Base-by-base conservation (phyloP, 2,329 filamentous ascomycete genomes). In the Hypomyces perniciosus region DNA sequence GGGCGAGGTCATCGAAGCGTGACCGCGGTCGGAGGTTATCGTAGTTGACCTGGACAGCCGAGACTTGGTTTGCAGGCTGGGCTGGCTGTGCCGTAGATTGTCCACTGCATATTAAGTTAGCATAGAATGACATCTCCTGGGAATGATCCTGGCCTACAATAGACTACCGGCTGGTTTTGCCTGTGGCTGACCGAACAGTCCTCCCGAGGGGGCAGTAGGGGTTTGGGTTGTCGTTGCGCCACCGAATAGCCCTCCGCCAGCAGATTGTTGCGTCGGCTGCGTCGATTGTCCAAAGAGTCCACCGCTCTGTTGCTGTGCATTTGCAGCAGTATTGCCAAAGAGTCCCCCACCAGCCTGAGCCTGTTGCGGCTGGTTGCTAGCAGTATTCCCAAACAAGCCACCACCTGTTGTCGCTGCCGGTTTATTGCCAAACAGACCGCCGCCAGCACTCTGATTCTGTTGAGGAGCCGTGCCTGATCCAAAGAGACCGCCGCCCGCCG, bases 1-100 rank as follows among this genome's bases (percentile, higher is more conserved):
- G 86, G 54, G 88, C 83, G 29, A 96, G 84, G 67, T 96, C 92
- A 64, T 90, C 89, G 73, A 93, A 96, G 55, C 93, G 88, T 4
- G 90, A 96, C 0, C 91, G 95, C 12, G 87, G 86, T 47, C 90
- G 83, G 54, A 97, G 75, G 63, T 88, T 88, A 59, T 81, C 81
- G 47, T 88, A 71, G 67, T 93, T 88, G 61, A 95, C 87, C 61
- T 87, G 85, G 13, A 90, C 86, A 13, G 86, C 88, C 1, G 85
- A 83, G 12, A 84, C 77, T 56, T 79, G 76, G 46, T 75, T 77
- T 62, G 55, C 73, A 8, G 72, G 68, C 46, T 64, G 65, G 8
- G 57, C 52, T 44, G 61, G 61, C 48, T 63, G 63, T 30, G 62
- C 41, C 44, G 67, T 63, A 10, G 55, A 51, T 54, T 66, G 62